Conservation (phyloP, 2,329 filamentous ascomycete genomes). For the Paradendryphiella salina region DNA sequence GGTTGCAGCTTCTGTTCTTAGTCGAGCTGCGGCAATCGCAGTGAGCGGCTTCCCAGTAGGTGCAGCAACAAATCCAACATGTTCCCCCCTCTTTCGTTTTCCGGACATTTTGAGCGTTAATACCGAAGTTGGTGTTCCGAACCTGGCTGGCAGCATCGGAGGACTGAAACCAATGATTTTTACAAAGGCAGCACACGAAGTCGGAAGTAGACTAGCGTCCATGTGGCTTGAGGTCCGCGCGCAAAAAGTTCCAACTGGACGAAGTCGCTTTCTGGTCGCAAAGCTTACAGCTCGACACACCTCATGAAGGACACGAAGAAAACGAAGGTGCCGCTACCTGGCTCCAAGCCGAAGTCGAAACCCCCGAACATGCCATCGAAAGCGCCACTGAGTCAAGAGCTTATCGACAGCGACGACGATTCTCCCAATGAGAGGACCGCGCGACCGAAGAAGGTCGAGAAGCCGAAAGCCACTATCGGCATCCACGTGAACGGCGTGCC, state of each 20-base stretch:
- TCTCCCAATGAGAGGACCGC: conserved; percentile 28
- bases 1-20: conserved; percentile 29
- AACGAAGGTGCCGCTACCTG: conserved; percentile 42
- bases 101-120: conserved; percentile 31
- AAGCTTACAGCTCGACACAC: conserved; percentile 17
- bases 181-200: conserved; percentile 10
- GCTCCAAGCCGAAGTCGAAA: conserved; percentile 34
- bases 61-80: neutral
- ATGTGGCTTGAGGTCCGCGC: conserved; percentile 14
- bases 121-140: conserved; percentile 8
- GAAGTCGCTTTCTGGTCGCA: conserved; percentile 16
- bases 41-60: conserved; percentile 31
- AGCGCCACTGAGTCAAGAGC: conserved; percentile 42
- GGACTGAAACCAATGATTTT: conserved; percentile 10
- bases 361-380: conserved; percentile 24
- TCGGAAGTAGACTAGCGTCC: conserved; percentile 2
- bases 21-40: conserved; percentile 41
- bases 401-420: conserved; percentile 41
- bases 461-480: conserved; percentile 35
- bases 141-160: neutral
- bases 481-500: conserved; percentile 36
- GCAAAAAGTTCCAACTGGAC: conserved; percentile 38
- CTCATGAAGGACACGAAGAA: conserved; percentile 43
- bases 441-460: conserved; percentile 22
- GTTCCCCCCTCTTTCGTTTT: conserved; percentile 36